Conservation (phyloP, 306 rosid genomes). For the Rosa rugosa region DNA sequence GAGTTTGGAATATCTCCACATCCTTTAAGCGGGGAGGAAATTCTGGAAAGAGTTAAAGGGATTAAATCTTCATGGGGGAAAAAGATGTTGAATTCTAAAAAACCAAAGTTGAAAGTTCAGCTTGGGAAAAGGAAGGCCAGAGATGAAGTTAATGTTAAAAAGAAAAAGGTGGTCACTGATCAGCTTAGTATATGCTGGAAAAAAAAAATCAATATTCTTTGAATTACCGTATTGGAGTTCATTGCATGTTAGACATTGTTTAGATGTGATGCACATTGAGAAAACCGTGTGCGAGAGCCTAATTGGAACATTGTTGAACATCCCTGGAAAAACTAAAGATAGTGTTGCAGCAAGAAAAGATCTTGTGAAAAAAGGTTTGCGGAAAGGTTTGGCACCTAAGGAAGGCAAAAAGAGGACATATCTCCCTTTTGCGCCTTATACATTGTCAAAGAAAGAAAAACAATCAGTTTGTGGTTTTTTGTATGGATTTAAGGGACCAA, state of each 20-base stretch:
- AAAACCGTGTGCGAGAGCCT: conserved; percentile 3
- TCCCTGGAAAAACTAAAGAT: conserved; percentile 5
- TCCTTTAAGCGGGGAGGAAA: too few species aligned
- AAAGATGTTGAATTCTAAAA: too few species aligned
- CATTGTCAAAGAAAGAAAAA: background rate
- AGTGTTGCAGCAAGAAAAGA: background rate
- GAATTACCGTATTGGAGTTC: background rate
- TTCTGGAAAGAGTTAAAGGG: too few species aligned
- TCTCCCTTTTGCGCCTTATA: background rate
- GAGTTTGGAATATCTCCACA: too few species aligned
- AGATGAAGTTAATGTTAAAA: too few species aligned
- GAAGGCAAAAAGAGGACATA: background rate
- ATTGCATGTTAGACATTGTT: background rate
- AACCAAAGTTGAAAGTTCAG: too few species aligned
- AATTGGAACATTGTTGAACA: background rate
- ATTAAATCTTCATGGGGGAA: too few species aligned
- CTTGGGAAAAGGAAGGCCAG: too few species aligned
- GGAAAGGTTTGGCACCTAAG: background rate
- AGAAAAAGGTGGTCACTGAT: too few species aligned
- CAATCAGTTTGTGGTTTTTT: background rate
- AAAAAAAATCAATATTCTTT: too few species aligned
- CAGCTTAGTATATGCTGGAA: too few species aligned
- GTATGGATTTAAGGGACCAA: background rate
- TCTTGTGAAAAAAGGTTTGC: background rate
- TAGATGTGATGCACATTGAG: conserved; percentile 4